Percentiles rank a stretch among this genome's conserved stretches.
phyloP scores from a whole-genome alignment of 345 rosid species.

The Sisymbrium altissimum region DNA sequence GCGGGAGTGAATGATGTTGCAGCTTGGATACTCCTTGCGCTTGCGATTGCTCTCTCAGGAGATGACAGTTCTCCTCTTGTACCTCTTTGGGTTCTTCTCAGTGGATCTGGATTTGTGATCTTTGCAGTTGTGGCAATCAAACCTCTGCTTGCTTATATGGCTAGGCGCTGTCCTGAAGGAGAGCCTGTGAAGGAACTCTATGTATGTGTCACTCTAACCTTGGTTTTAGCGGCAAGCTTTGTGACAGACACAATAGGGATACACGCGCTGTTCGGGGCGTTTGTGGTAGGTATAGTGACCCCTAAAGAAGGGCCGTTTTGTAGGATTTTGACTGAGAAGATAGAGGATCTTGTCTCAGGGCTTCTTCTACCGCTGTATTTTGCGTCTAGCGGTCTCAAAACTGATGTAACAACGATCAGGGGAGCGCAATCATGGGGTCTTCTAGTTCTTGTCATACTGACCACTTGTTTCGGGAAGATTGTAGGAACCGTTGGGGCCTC shows the following conservation, averaged over 20 bases:
- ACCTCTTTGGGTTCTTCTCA: conserved; percentile 45
- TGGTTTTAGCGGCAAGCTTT: conserved; percentile 52
- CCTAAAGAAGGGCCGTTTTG: conserved; percentile 48
- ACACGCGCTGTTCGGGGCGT: conserved; percentile 55
- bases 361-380: conserved; percentile 53
- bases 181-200: conserved; percentile 40
- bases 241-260: conserved; percentile 54
- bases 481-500: conserved; percentile 47
- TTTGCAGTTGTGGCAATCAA: conserved; percentile 36
- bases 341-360: conserved; percentile 54
- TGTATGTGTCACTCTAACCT: conserved; percentile 45
- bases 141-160: conserved; percentile 37
- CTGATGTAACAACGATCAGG: conserved; percentile 45
- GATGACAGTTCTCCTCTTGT: conserved; percentile 36
- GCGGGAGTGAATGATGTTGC: conserved; percentile 50
- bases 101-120: conserved; percentile 45
- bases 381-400: conserved; percentile 57
- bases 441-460: conserved; percentile 42
- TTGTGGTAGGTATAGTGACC: conserved; percentile 47
- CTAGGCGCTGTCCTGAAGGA: conserved; percentile 37
- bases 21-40: conserved; percentile 52
- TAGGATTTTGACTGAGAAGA: conserved; percentile 38
- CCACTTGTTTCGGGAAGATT: conserved; percentile 54
- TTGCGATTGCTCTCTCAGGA: conserved; percentile 48
- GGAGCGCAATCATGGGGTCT: conserved; percentile 50